Percentiles rank a stretch among this genome's conserved stretches.
These are phyloP conservation scores for Dryas drummondii DNA, from an alignment of 306 rosid species.

Conservation along the genomic window DNA sequence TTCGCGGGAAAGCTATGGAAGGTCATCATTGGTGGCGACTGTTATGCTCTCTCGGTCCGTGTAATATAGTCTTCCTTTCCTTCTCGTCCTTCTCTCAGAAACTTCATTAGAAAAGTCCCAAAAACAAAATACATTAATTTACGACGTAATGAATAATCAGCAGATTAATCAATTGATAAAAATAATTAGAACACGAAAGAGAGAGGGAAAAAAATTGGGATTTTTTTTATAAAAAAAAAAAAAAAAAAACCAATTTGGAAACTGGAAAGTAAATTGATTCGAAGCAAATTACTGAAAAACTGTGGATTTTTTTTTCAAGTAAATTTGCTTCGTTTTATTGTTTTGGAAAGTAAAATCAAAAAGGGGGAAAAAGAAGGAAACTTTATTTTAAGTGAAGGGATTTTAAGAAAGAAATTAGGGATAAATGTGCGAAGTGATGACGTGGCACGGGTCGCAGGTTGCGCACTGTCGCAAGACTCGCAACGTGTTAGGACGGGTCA, in stretches of 20 bases:
- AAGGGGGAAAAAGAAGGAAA: neutral
- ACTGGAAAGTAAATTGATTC: neutral
- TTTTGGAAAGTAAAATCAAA: neutral
- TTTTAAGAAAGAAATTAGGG: neutral
- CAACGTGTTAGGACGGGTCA: conserved; percentile 17
- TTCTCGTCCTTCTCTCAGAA: conserved; percentile 29
- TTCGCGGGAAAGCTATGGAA: conserved; percentile 58
- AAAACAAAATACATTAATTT: neutral
- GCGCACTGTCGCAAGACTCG: neutral
- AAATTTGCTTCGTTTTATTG: too few relatives aligned
- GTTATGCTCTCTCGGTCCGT: neutral
- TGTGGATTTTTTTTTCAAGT: neutral
- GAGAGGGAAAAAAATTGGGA: neutral
- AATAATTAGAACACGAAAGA: neutral
- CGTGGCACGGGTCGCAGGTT: neutral
- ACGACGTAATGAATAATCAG: conserved; percentile 7
- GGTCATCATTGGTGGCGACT: conserved; percentile 55
- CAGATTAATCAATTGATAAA: neutral
- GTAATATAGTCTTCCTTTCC: conserved; percentile 12
- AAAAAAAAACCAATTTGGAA: neutral
- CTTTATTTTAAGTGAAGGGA: neutral
- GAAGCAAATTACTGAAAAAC: neutral
- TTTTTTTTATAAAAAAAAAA: conserved; percentile 5
- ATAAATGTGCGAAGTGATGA: neutral
- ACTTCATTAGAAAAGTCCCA: conserved; percentile 15